These are phyloP conservation scores for Pseudocercospora cruenta DNA, from an alignment of 2,329 filamentous ascomycete species.

Conservation along the genomic window DNA sequence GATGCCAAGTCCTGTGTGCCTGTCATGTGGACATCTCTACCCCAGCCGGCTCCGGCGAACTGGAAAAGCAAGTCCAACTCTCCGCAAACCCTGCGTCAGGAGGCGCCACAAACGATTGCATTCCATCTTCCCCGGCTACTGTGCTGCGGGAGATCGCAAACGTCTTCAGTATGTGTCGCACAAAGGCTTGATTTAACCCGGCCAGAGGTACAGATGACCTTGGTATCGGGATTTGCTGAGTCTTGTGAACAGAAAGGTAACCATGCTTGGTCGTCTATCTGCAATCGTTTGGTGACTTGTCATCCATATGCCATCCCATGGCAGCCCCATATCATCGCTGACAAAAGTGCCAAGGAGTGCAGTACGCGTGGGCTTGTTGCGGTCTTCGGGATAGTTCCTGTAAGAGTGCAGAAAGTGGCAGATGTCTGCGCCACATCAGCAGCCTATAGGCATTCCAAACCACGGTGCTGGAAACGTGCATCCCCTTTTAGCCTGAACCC, in stretches of 20 bases:
- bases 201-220: background rate
- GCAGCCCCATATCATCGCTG: too few relatives aligned
- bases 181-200: background rate
- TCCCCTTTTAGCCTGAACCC: constrained; percentile 7
- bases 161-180: constrained; percentile 1
- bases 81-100: constrained; percentile 3
- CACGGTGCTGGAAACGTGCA: constrained; percentile 7
- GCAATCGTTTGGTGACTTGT: too few relatives aligned
- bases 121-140: background rate
- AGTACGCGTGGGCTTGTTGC: too few relatives aligned
- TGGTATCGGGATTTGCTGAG: constrained; percentile 1
- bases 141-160: background rate
- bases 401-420: background rate
- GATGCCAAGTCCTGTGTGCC: constrained; percentile 3
- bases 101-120: background rate
- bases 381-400: background rate
- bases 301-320: too few relatives aligned
- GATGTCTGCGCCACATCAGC: constrained; percentile 5
- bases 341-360: too few relatives aligned
- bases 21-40: background rate
- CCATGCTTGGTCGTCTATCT: background rate
- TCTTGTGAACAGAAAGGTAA: background rate
- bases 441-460: constrained; percentile 9
- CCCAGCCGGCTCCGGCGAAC: background rate
- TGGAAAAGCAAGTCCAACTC: background rate